phyloP scores from a whole-genome alignment of 768 basidiomycete genomes.

The Naganishia randhawae region DNA sequence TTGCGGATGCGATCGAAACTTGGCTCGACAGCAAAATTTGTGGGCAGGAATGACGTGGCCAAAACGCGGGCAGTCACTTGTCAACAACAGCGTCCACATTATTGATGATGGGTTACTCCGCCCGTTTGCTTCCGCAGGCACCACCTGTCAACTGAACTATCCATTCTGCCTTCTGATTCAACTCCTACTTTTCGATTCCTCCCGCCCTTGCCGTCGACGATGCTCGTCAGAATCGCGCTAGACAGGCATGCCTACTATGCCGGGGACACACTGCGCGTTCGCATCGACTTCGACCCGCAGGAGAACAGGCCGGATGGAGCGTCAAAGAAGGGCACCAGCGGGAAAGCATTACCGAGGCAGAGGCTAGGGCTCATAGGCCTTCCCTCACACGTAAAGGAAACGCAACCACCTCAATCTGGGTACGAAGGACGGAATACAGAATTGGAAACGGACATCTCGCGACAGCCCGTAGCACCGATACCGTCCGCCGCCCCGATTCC shows the following conservation, averaged over 20 bases:
- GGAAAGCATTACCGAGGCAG: neutral
- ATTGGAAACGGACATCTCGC: neutral
- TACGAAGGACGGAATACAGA: neutral
- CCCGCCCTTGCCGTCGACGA: no score
- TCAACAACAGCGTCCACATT: no score
- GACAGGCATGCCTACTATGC: constrained; percentile 7
- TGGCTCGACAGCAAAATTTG: neutral
- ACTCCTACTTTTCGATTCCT: neutral
- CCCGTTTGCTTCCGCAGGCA: no score
- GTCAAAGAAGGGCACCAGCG: neutral
- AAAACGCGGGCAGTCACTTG: no score
- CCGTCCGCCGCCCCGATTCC: neutral
- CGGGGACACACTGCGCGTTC: neutral
- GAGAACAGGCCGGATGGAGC: neutral
- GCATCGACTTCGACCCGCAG: neutral
- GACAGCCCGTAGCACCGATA: neutral
- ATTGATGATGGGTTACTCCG: no score
- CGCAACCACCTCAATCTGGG: neutral
- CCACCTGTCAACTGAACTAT: neutral
- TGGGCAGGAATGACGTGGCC: neutral
- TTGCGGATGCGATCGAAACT: neutral
- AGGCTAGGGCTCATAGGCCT: neutral
- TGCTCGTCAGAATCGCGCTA: neutral
- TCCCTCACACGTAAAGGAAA: neutral
- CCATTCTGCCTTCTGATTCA: no score